Evolutionary conservation across 2,329 filamentous ascomycete species (phyloP).

Genomic region (Stromatinia cepivora): DNA sequence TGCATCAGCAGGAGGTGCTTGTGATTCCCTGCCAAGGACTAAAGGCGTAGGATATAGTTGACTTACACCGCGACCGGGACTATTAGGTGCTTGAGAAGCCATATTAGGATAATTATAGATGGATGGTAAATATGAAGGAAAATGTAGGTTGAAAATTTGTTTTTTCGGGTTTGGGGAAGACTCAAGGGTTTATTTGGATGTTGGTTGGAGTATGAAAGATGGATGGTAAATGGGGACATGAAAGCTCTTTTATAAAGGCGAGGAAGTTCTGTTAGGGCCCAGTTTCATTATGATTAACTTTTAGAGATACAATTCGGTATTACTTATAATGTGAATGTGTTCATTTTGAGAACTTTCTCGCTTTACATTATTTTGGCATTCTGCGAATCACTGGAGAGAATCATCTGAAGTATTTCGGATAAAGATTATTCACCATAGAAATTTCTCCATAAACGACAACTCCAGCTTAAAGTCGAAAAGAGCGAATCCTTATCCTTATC

Average conservation of each 20-base stretch:
- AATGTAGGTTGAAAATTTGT: too few species aligned
- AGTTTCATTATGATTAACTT: background rate
- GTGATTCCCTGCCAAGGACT: background rate
- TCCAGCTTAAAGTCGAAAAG: too few species aligned
- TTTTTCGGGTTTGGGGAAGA: background rate
- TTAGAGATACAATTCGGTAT: background rate
- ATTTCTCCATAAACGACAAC: background rate
- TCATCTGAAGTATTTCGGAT: background rate
- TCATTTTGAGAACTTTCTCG: background rate
- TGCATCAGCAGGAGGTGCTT: background rate
- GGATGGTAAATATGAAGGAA: too few species aligned
- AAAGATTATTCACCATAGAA: background rate
- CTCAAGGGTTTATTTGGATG: background rate
- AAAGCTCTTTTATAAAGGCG: background rate
- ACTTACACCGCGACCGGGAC: background rate
- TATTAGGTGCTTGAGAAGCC: slow-evolving; percentile 1
- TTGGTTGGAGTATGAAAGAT: background rate
- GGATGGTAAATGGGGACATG: background rate
- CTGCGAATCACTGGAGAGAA: background rate
- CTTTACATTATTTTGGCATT: background rate
- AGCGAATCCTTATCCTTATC: background rate
- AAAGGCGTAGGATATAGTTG: slow-evolving; percentile 1
- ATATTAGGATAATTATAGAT: background rate
- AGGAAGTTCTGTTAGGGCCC: fast-evolving
- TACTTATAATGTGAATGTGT: background rate